Evolutionary conservation across 2,329 filamentous ascomycete species (phyloP), one percentile per base, ranked within the genome.

Genomic region (Diatrype stigma): DNA sequence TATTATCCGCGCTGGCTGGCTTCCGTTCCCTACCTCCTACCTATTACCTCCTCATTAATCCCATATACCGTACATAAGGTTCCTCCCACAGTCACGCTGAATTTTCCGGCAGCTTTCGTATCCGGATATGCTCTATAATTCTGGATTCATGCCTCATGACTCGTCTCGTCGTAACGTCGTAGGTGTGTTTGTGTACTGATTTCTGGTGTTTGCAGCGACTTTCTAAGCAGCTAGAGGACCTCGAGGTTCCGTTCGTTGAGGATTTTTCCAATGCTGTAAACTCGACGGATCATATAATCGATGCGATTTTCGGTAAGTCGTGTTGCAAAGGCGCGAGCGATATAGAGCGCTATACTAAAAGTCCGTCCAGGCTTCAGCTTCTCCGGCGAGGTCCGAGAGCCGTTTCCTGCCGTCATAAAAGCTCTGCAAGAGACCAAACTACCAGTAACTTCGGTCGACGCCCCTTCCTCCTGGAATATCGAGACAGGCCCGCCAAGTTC

Each of bases 391-490:
- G 86, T 99, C 48, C 85, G 94, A n/a, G 90, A 96, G 58, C 94
- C 94, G 1, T 99, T 97, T 65, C 85, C 86, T 1, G 78, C 78
- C 0, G 87, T 96, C 14, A 95, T 99, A 60, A 75, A 80, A 54
- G 84, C 87, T 7, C 77, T 99, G 35, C 82, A 90, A 59, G 78
- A 85, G 40, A 87, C 88, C 5, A 79, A 79, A 23, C 64, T 94
- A 7, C 89, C 91, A 0, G 87, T 97, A 0, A 86, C 94, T 2
- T 88, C 90, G 2, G 89, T 99, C 21, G 94, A 99, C 71, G 91
- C 90, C 6, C 94, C 94, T 1, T 96, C 90, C 30, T 94, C 89
- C 2, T 99, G 94, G 94, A 85, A 94, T 68, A 95, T 99, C 51
- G 89, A 96, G 64, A 75, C 77, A 11, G 94, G 94, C 0, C 93